Percentiles rank a stretch among this genome's conserved stretches.
These are phyloP conservation scores for Phtheirospermum japonicum DNA, from an alignment of 257 asterid genomes.

Conservation along the genomic window DNA sequence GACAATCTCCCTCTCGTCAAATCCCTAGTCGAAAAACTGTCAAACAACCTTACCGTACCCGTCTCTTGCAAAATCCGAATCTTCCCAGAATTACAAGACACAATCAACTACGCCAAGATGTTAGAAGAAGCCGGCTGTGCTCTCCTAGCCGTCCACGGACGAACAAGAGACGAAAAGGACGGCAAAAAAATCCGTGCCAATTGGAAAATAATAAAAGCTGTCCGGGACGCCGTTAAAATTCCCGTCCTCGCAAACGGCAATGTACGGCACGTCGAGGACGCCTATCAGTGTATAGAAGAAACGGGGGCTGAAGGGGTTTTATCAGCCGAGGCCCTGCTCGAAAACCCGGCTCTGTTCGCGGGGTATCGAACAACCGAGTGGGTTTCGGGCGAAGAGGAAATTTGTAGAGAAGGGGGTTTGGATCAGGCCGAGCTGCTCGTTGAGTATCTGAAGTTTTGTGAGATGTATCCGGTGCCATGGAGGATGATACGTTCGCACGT, in stretches of 20 bases:
- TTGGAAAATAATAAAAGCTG: constrained; percentile 83
- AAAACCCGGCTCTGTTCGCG: constrained; percentile 92
- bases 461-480: constrained; percentile 93
- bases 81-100: constrained; percentile 71
- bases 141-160: constrained; percentile 90
- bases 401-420: constrained; percentile 43
- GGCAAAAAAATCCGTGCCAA: constrained; percentile 85
- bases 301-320: constrained; percentile 85
- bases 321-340: constrained; percentile 91
- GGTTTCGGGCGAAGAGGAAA: constrained; percentile 41
- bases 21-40: constrained; percentile 76
- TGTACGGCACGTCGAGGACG: constrained; percentile 76
- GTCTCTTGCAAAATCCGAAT: constrained; percentile 92
- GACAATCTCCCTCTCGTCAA: constrained; percentile 87
- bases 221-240: constrained; percentile 71
- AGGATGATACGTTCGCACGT: constrained; percentile 91
- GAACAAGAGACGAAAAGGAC: constrained; percentile 92
- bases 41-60: constrained; percentile 66
- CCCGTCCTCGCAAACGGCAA: constrained; percentile 96
- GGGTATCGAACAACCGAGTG: constrained; percentile 79
- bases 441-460: constrained; percentile 75
- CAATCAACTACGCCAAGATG: constrained; percentile 89
- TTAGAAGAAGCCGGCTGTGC: constrained; percentile 95
- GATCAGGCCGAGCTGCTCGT: constrained; percentile 74
- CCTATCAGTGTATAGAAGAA: constrained; percentile 57